Evolutionary conservation across 2,329 filamentous ascomycete genomes (phyloP).

Genomic region (Diaporthe eres): DNA sequence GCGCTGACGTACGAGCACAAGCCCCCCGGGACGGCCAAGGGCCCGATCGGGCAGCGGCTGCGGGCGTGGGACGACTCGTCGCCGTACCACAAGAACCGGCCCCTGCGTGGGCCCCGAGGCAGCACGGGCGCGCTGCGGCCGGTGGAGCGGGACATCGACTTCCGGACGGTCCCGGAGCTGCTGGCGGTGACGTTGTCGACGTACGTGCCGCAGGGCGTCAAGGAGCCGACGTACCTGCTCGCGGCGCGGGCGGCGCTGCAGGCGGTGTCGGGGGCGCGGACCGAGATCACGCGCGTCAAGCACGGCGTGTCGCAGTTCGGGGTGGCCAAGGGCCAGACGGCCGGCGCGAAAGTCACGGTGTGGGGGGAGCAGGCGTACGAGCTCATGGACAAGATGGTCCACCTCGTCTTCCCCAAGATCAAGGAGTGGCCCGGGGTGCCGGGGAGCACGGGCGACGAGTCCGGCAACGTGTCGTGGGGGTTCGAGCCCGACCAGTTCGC

Average conservation of each 20-base stretch:
- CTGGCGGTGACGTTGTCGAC: constrained; percentile 85
- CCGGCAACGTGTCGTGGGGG: constrained; percentile 89
- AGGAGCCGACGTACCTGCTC: constrained; percentile 82
- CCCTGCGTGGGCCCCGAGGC: constrained; percentile 86
- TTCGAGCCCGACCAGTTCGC: constrained; percentile 81
- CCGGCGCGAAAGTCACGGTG: constrained; percentile 84
- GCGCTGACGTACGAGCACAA: constrained; percentile 89
- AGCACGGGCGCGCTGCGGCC: constrained; percentile 75
- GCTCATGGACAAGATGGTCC: constrained; percentile 90
- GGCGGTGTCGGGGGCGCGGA: constrained; percentile 84
- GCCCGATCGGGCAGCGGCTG: constrained; percentile 72
- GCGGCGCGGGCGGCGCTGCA: constrained; percentile 88
- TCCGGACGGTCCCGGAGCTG: constrained; percentile 88
- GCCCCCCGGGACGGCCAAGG: constrained; percentile 79
- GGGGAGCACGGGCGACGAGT: constrained; percentile 82
- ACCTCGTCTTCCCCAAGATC: constrained; percentile 92
- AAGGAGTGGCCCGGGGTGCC: constrained; percentile 90
- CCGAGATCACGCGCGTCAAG: constrained; percentile 78
- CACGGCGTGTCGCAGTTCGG: constrained; percentile 82
- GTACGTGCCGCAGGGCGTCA: constrained; percentile 77
- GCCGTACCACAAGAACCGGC: constrained; percentile 94
- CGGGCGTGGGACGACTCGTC: constrained; percentile 91
- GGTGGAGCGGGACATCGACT: constrained; percentile 81
- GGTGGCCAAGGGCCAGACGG: constrained; percentile 77
- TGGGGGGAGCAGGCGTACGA: constrained; percentile 86